Conservation (phyloP, 495 filamentous ascomycete genomes). For the Xylaria venustula region DNA sequence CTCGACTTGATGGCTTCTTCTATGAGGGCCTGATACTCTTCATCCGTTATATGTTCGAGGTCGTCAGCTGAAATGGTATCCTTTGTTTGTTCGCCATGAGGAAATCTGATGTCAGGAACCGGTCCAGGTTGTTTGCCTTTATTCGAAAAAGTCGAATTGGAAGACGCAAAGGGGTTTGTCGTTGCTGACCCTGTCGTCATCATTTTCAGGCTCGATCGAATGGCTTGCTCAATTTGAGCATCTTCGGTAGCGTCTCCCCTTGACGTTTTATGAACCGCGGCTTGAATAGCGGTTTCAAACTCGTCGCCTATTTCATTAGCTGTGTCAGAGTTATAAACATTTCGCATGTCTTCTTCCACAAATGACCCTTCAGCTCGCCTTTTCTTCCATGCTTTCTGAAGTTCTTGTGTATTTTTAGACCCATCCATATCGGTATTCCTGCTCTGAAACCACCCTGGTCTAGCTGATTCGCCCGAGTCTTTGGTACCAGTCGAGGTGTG, state of each 20-base stretch:
- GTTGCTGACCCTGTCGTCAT: slow-evolving; percentile 42
- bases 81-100: slow-evolving; percentile 26
- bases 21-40: slow-evolving; percentile 54
- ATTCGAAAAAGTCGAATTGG: neutral
- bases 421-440: slow-evolving; percentile 40
- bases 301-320: slow-evolving; percentile 43
- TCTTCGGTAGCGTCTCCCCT: slow-evolving; percentile 66
- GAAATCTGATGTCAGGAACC: slow-evolving; percentile 20
- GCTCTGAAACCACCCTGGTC: slow-evolving; percentile 41
- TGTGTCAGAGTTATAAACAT: slow-evolving; percentile 6
- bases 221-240: slow-evolving; percentile 62
- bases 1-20: slow-evolving; percentile 59
- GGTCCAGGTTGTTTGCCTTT: slow-evolving; percentile 14
- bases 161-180: slow-evolving; percentile 14
- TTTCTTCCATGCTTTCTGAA: slow-evolving; percentile 38
- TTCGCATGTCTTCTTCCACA: slow-evolving; percentile 22
- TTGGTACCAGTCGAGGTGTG: slow-evolving; percentile 17
- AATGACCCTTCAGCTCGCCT: slow-evolving; percentile 29
- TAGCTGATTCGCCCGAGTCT: slow-evolving; percentile 19
- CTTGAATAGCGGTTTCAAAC: slow-evolving; percentile 66
- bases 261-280: slow-evolving; percentile 67
- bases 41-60: slow-evolving; percentile 39
- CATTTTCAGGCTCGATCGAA: slow-evolving; percentile 64
- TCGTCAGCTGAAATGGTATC: slow-evolving; percentile 27
- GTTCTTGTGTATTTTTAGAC: slow-evolving; percentile 49